Conservation (phyloP, 192 early-diverging fungal species). For the Podila minutissima region DNA sequence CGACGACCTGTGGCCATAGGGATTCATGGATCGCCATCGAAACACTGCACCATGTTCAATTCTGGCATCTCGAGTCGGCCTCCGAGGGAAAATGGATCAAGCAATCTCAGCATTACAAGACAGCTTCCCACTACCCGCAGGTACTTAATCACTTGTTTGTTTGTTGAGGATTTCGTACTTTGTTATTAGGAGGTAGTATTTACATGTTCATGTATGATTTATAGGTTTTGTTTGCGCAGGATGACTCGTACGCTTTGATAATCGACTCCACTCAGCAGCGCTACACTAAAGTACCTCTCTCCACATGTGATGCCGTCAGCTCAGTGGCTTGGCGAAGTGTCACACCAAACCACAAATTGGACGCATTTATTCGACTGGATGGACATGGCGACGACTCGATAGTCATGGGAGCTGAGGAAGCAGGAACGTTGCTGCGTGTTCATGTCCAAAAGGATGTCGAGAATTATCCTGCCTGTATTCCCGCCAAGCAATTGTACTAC, state of each 20-base stretch:
- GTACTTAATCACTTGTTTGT: not conserved
- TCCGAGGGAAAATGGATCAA: not conserved
- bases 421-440: not conserved
- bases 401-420: not conserved
- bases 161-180: not conserved
- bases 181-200: not conserved
- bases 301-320: not conserved
- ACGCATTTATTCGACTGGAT: conserved; percentile 2
- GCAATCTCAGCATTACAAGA: not conserved
- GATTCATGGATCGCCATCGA: not conserved
- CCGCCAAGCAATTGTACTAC: not conserved
- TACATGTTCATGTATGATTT: not conserved
- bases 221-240: not conserved
- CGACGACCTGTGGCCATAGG: not conserved
- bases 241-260: not conserved
- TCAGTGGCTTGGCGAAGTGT: not conserved
- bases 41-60: not conserved
- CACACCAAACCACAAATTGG: not conserved
- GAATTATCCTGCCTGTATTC: not conserved
- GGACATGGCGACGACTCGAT: not conserved
- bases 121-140: not conserved
- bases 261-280: not conserved
- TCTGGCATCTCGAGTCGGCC: not conserved
- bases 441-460: not conserved
- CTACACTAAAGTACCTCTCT: not conserved